Evolutionary conservation across 106 monocot species (phyloP), one percentile per base, ranked within the genome.

Genomic region (Xerophyta viscosa): DNA sequence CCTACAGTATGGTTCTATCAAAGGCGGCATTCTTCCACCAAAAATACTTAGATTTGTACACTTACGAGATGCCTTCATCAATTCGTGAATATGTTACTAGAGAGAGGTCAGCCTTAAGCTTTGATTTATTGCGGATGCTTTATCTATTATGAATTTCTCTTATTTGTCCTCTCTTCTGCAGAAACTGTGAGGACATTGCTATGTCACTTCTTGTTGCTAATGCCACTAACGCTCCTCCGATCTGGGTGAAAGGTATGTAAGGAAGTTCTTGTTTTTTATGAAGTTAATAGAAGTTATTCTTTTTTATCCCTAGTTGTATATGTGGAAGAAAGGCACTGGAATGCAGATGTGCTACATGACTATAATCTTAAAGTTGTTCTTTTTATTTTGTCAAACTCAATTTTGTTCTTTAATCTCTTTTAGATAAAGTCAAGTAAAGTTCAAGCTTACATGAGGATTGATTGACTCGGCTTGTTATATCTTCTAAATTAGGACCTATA

Each of bases 11-110:
- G 87, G 63, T 88, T 66, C 82, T 88, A 21, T 78, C 87, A 8
- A 88, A 88, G 54, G 87, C 78, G 45, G 87, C 87, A 37, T 88
- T 88, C 71, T 88, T 88, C 59, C 87, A 88, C 58, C 61, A 48
- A 37, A 88, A 82, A 50, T 88, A 88, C 47, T 56, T 88, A 26
- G 69, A 71, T 46, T 30, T 88, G 57, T 88, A 88, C 62, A 82
- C 77, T 25, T 43, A 75, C 41, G 37, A 61, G 25, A 88, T 82
- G 87, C 75, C 73, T 27, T 54, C 78, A 36, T 68, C 78, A 7
- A 82, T 88, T 65, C 73, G 25, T 42, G 69, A 88, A 41, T 88
- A 82, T 64, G 72, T 78, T 41, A 63, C 74, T 0, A 69, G 39
- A 30, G 63, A 77, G 46, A 83, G 83, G 83, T 83, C 24, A 33